Evolutionary conservation across 345 rosid species (phyloP).

Genomic region (Rhizophora mangle): DNA sequence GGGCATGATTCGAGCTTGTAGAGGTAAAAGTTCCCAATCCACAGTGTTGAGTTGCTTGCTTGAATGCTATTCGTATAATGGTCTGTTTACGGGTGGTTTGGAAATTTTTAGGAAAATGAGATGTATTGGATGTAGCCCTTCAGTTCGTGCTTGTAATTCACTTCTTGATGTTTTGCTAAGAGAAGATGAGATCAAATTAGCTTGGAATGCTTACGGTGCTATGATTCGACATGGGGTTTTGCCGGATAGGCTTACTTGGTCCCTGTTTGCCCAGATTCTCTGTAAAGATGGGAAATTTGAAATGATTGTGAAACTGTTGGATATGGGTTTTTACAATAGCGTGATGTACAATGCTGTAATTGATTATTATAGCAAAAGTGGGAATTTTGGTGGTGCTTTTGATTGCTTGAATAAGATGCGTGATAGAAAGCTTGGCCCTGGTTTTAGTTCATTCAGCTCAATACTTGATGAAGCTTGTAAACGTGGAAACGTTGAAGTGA

Average conservation of each 20-base stretch:
- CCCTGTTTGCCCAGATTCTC: slow-evolving; percentile 48
- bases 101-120: slow-evolving; percentile 44
- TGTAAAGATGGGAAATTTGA: slow-evolving; percentile 43
- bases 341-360: slow-evolving; percentile 49
- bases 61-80: slow-evolving; percentile 40
- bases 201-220: slow-evolving; percentile 54
- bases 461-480: slow-evolving; percentile 70
- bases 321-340: slow-evolving; percentile 42
- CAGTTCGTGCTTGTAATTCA: slow-evolving; percentile 40
- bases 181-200: slow-evolving; percentile 31
- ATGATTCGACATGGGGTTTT: slow-evolving; percentile 44
- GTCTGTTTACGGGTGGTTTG: slow-evolving; percentile 39
- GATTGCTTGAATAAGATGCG: slow-evolving; percentile 47
- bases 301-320: slow-evolving; percentile 43
- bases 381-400: slow-evolving; percentile 47
- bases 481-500: slow-evolving; percentile 35
- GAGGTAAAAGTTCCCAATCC: slow-evolving; percentile 35
- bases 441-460: slow-evolving; percentile 46
- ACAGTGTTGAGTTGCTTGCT: slow-evolving; percentile 40
- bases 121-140: slow-evolving; percentile 36
- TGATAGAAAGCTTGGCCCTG: slow-evolving; percentile 36
- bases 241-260: slow-evolving; percentile 47
- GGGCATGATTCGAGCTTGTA: slow-evolving; percentile 44
- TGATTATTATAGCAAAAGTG: slow-evolving; percentile 46
- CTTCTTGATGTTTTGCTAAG: slow-evolving; percentile 48